Evolutionary conservation across 1,139 yeast species (phyloP).

Genomic region (Debaryomyces sp.): DNA sequence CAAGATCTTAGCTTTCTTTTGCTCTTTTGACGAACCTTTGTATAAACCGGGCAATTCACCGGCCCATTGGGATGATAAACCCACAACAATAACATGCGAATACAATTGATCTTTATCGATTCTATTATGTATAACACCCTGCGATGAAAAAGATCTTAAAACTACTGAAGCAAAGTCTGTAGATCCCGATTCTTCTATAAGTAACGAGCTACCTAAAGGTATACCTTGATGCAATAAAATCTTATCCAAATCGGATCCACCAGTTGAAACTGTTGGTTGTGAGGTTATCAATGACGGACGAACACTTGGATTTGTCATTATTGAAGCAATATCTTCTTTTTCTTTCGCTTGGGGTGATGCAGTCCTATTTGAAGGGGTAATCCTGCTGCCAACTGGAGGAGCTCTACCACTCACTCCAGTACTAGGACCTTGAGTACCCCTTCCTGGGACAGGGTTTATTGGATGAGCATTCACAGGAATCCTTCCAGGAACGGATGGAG

Average conservation of each 20-base stretch:
- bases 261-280: constrained; percentile 76
- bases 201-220: constrained; percentile 72
- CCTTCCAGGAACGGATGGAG: constrained; percentile 23
- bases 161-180: constrained; percentile 87
- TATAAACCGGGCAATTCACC: constrained; percentile 79
- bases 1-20: constrained; percentile 59
- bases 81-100: constrained; percentile 71
- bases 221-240: constrained; percentile 81
- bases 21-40: constrained; percentile 68
- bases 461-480: constrained; percentile 15
- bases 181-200: constrained; percentile 85
- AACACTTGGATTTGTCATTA: constrained; percentile 55
- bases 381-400: constrained; percentile 6
- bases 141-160: constrained; percentile 72
- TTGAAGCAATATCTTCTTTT: constrained; percentile 13
- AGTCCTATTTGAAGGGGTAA: constrained; percentile 12
- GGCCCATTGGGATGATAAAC: constrained; percentile 63
- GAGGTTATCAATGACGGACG: constrained; percentile 80
- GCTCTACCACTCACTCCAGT: constrained; percentile 4
- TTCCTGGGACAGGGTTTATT: constrained; percentile 9
- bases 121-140: constrained; percentile 75
- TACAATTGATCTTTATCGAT: constrained; percentile 33
- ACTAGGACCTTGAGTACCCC: constrained; percentile 11
- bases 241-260: constrained; percentile 73
- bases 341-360: constrained; percentile 10